Evolutionary conservation across 2,329 filamentous ascomycete genomes (phyloP), one percentile per base, ranked within the genome.

Genomic region (Colletotrichum paranaense): DNA sequence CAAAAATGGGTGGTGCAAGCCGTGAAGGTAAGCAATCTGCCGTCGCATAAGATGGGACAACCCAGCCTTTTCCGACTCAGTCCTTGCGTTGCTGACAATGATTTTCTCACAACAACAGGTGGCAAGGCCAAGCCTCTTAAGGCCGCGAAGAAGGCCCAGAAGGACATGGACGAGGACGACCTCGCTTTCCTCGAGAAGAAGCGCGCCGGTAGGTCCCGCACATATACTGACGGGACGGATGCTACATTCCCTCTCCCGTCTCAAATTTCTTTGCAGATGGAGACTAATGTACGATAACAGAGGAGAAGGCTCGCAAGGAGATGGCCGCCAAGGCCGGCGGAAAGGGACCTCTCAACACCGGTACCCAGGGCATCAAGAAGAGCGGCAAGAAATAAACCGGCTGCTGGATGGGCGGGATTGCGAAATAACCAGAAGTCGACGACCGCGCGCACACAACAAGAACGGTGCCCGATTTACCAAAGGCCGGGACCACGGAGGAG

Each of bases 331-430:
- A 94, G 86, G 92, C 94, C 58, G 92, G 93, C 79, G 94, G 94
- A 84, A 97, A 97, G 87, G 96, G 96, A 3, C 95, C 96, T 49
- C 82, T 98, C 82, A 95, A 95, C 86, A 93, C 91, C 38, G 95
- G 95, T 42, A 84, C 88, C 62, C 94, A 97, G 86, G 95, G 95
- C 75, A 98, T 98, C 88, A 98, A 98, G 92, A 98, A 98, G 91
- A 97, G 94, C 75, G 95, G 95, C 84, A 98, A 98, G 93, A 97
- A 98, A 92, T 97, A 89, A 86, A 79, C 38, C 5, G 16, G 24
- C 14, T 6, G n/a, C 3, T 6, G 9, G 14, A 7, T 52, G 52
- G 19, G 14, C 16, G 16, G 38, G 16, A 42, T 42, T 55, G 24
- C 14, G 63, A 46, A 5, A 14, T n/a, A 11, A 30, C 58, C 32